Percentiles rank a stretch among this genome's conserved stretches.
Conservation (phyloP, 73 alveolate species). For the Diophrys appendiculata region DNA sequence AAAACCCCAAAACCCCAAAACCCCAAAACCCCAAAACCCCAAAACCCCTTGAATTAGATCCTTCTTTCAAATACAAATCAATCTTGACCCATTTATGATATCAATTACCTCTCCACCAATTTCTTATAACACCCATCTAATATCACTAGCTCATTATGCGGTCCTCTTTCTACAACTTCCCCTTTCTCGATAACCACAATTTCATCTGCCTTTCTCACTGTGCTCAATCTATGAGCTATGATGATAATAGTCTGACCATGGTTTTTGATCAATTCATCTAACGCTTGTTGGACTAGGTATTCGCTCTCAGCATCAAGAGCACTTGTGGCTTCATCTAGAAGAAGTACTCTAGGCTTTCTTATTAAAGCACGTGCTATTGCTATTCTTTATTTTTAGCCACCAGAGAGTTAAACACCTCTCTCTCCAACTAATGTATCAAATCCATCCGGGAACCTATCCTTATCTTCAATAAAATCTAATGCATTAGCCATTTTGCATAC, state of each 20-base stretch:
- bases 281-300: conserved; percentile 10
- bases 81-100: too few relatives aligned
- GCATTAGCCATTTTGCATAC: conserved; percentile 58
- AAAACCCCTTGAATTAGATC: too few relatives aligned
- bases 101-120: conserved; percentile 30
- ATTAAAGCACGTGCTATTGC: conserved; percentile 63
- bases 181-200: conserved; percentile 75
- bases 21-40: too few relatives aligned
- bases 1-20: too few relatives aligned
- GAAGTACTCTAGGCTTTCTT: conserved; percentile 44
- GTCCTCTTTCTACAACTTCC: conserved; percentile 61
- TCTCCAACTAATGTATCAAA: conserved; percentile 76
- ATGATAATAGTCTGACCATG: conserved; percentile 50
- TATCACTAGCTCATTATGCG: conserved; percentile 61
- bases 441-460: conserved; percentile 72
- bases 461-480: conserved; percentile 66
- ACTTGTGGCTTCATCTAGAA: conserved; percentile 53
- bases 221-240: conserved; percentile 76
- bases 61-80: too few relatives aligned
- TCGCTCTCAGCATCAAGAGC: conserved; percentile 29
- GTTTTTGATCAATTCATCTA: neutral
- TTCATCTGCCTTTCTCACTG: conserved; percentile 74
- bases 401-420: conserved; percentile 78
- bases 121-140: conserved; percentile 63
- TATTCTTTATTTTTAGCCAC: conserved; percentile 65